Base-by-base conservation (phyloP, 805 yeast species). In the Candida ortonii region DNA sequence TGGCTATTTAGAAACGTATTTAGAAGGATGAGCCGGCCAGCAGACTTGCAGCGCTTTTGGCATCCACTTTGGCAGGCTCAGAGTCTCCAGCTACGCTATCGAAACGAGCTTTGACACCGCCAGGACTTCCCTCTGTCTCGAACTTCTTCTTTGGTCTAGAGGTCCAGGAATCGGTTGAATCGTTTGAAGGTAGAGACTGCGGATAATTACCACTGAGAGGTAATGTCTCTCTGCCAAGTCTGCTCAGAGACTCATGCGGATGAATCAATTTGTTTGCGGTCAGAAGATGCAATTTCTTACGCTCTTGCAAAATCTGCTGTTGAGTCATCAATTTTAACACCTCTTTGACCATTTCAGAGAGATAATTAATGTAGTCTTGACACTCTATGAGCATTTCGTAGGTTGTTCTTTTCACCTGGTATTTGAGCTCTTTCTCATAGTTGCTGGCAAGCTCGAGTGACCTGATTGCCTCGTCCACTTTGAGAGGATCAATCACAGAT, bases 401-500 rank as follows among this genome's bases (percentile, higher is more conserved):
- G 2, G 95, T 84, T 12, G 90, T 81, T 44, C 95, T 70, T 41
- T 83, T 78, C 24, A 89, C 81, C 47, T 84, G 93, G 38, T 73
- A 64, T n/a, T 81, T 77, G 36, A 89, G 68, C 22, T 78, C 80
- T 43, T 83, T 83, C 57, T 90, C 96, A 12, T 74, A 68, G 38
- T 74, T 76, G 9, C 84, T 76, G 1, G 96, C 93, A 20, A 73
- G 76, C 55, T 89, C 95, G 36, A 89, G 67, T 7, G 84, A 68
- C 35, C 81, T 68, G 18, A 90, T 75, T 0, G 96, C 94, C 47
- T 89, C 97, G 49, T 93, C 96, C 4, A 87, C 95, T 55, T 82
- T 86, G 17, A 84, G 59, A 0, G 97, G 96, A 50, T 84, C 90
- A 33, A 87, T 79, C 32, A 84, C 77, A 22, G 87, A 67, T 49